phyloP scores from a whole-genome alignment of 768 basidiomycete genomes.

The Lactarius hatsudake region DNA sequence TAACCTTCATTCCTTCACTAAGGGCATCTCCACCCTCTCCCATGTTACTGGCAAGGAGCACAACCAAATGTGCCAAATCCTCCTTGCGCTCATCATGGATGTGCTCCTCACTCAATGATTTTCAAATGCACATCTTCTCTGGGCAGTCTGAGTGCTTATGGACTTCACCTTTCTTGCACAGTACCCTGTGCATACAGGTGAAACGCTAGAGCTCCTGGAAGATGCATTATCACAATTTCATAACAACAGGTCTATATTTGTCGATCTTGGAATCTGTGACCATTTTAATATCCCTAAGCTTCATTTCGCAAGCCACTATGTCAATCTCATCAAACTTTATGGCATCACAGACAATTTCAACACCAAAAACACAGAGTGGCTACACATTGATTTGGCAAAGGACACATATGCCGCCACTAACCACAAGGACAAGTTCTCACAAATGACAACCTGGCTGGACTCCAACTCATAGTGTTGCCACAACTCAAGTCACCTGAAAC shows the following conservation, averaged over 20 bases:
- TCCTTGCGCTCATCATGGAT: constrained; percentile 8
- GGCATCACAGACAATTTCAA: constrained; percentile 6
- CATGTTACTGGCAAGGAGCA: constrained; percentile 39
- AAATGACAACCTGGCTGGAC: too few relatives aligned
- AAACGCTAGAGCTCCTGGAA: neutral
- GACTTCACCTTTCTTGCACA: constrained; percentile 41
- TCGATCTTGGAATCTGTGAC: constrained; percentile 35
- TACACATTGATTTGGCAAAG: too few relatives aligned
- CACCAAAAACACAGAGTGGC: too few relatives aligned
- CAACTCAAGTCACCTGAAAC: too few relatives aligned
- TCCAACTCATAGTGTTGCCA: too few relatives aligned
- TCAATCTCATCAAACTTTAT: constrained; percentile 3
- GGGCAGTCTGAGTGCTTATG: too few relatives aligned
- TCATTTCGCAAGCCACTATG: constrained; percentile 6
- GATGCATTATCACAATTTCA: constrained; percentile 37
- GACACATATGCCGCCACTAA: too few relatives aligned
- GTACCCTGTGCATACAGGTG: constrained; percentile 32
- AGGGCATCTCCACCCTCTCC: constrained; percentile 37
- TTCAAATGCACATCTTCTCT: too few relatives aligned
- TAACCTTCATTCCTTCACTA: constrained; percentile 35
- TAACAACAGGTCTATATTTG: constrained; percentile 31
- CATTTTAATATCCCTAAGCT: constrained; percentile 29
- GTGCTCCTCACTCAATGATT: constrained; percentile 13
- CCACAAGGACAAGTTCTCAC: too few relatives aligned
- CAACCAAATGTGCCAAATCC: constrained; percentile 31